Conservation (phyloP, 2,329 filamentous ascomycete genomes). For the Diaporthe nobilis region DNA sequence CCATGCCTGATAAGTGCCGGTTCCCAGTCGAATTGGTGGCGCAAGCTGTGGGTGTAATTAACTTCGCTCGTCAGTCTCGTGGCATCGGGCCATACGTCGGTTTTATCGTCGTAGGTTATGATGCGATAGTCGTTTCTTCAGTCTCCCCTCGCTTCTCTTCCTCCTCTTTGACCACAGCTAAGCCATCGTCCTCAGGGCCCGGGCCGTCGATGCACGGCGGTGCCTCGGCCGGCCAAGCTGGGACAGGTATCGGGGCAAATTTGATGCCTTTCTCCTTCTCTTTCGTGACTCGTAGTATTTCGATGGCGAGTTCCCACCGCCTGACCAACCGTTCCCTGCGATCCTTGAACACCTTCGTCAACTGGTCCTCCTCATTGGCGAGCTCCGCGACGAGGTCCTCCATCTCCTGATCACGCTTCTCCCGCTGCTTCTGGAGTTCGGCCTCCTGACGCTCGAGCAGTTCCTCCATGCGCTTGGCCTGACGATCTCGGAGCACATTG, state of each 20-base stretch:
- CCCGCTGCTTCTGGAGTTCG: conserved; percentile 63
- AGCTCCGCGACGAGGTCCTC: conserved; percentile 63
- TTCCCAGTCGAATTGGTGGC: background rate
- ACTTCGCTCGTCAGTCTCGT: conserved; percentile 5
- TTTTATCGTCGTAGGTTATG: background rate
- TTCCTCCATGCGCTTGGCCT: conserved; percentile 73
- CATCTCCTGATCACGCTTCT: conserved; percentile 63
- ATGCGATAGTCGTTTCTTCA: conserved; percentile 5
- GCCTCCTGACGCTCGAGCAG: conserved; percentile 67
- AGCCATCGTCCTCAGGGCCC: conserved; percentile 33
- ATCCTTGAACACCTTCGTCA: conserved; percentile 60
- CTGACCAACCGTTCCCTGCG: conserved; percentile 61
- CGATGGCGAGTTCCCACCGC: conserved; percentile 67
- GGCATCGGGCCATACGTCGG: conserved; percentile 2
- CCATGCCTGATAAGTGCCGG: background rate
- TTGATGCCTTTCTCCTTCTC: conserved; percentile 59
- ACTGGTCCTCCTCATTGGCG: conserved; percentile 63
- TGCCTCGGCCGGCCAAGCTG: conserved; percentile 58
- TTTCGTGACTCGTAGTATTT: conserved; percentile 68
- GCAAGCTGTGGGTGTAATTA: background rate
- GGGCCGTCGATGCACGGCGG: conserved; percentile 39
- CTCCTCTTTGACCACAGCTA: conserved; percentile 36
- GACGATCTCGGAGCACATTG: conserved; percentile 75
- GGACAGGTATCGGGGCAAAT: conserved; percentile 57
- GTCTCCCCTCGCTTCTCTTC: background rate